phyloP scores from a whole-genome alignment of 441 rosid species.

The Pelargonium fulgidum region DNA sequence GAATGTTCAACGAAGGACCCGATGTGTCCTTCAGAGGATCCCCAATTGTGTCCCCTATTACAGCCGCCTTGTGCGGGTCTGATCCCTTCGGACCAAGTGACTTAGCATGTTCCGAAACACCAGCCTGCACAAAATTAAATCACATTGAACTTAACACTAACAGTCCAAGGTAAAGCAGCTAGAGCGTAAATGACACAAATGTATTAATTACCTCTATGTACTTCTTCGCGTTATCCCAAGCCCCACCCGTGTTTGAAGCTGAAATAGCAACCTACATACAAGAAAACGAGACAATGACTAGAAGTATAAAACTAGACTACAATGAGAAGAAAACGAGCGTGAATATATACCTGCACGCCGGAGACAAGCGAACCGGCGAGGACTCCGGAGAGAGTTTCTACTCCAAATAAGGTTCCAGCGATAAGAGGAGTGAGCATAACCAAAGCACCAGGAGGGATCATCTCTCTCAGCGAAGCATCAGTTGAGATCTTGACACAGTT shows the following conservation, averaged over 20 bases:
- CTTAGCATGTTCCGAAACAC: constrained; percentile 53
- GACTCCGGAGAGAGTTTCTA: constrained; percentile 63
- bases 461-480: constrained; percentile 57
- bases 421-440: constrained; percentile 64
- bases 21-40: constrained; percentile 72
- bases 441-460: constrained; percentile 66
- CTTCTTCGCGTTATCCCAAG: constrained; percentile 70
- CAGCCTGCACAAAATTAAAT: constrained; percentile 32
- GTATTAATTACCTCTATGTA: constrained; percentile 44
- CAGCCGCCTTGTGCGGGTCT: constrained; percentile 66
- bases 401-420: constrained; percentile 57
- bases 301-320: no score
- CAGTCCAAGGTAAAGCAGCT: no score
- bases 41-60: constrained; percentile 68
- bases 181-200: no score
- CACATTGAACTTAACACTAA: no score
- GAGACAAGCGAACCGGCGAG: constrained; percentile 66
- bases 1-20: constrained; percentile 62
- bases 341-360: constrained; percentile 44
- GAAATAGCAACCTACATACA: constrained; percentile 55
- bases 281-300: neutral
- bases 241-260: constrained; percentile 78
- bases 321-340: no score
- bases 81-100: constrained; percentile 67
- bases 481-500: constrained; percentile 68